A percentile compares a stretch with the other conserved stretches of the same genome.
Conservation (phyloP, 106 monocot species). For the Dendrobium catenatum region DNA sequence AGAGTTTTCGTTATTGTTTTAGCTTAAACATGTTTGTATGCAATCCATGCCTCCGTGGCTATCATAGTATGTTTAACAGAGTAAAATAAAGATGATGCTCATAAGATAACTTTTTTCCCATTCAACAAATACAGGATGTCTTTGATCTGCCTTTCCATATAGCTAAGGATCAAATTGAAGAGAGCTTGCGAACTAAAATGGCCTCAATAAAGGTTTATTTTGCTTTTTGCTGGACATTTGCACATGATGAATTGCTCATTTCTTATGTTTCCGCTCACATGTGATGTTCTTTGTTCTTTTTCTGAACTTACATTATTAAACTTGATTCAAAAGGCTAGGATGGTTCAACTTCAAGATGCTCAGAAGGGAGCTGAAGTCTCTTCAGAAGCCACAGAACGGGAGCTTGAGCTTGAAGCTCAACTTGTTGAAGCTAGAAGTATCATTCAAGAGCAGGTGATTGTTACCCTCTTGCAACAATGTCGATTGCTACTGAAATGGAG, state of each 20-base stretch:
- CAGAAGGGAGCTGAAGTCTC: constrained; percentile 91
- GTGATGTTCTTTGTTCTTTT: neutral
- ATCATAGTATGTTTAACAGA: neutral
- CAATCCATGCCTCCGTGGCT: neutral
- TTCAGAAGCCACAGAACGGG: constrained; percentile 89
- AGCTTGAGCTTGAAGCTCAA: constrained; percentile 98
- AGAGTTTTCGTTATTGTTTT: neutral
- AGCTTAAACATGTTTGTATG: neutral
- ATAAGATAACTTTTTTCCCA: neutral
- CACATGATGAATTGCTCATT: neutral
- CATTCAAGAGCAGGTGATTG: constrained; percentile 91
- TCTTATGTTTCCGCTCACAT: neutral
- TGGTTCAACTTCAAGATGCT: constrained; percentile 97
- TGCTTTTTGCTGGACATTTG: neutral
- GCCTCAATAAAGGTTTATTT: constrained; percentile 81
- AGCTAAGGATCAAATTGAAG: constrained; percentile 99
- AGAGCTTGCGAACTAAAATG: constrained; percentile 95
- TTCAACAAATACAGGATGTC: constrained; percentile 57
- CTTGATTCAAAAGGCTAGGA: constrained; percentile 42
- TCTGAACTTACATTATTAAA: neutral
- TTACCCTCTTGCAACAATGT: neutral
- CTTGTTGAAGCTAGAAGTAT: constrained; percentile 99
- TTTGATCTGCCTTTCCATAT: constrained; percentile 99
- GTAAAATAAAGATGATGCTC: neutral
- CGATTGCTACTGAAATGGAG: neutral